Evolutionary conservation across 352 stramenopile genomes (phyloP), one percentile per base, ranked within the genome.

Genomic region (Phytophthora constricta): DNA sequence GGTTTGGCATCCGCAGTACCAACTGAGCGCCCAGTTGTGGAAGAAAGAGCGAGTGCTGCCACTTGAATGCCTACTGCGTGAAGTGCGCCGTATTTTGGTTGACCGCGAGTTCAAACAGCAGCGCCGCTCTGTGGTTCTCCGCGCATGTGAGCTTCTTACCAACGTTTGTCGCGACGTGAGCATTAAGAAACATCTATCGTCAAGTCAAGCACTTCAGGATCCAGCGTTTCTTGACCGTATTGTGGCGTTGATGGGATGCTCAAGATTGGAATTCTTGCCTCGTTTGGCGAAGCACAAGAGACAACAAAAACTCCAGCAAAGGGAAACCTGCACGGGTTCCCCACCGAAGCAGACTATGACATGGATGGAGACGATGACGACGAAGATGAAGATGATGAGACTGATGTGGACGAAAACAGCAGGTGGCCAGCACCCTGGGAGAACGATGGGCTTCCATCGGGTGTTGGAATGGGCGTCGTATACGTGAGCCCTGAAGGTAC

Each of bases 351-450:
- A 26, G 67, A 85, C 58, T 76, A 80, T 37, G 74, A 86, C 22
- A 72, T 76, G 57, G 71, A 85, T 27, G 67, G 60, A 7, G 69
- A 77, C 28, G 69, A 74, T 45, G 80, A 89, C 33, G 78, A 83
- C 4, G 80, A n/a, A n/a, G n/a, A 84, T n/a, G 74, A 87, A 48
- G 82, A 90, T 7, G 72, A 82, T 26, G 74, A 81, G 33, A 81
- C 80, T 5, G 71, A 90, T 13, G 71, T 69, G 19, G 69, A 85
- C 13, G 80, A 89, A 43, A 80, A 81, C 19, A 83, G 74, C 28
- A 74, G 79, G 19, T 94, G 86, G 86, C 84, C 86, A 0, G 86
- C 82, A 25, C 84, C 86, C 7, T 94, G 86, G 86, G 86, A 94
- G 46, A 93, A 77, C 63, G 81, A 93, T 33, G 82, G 82, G 4